Evolutionary conservation across 164 flowering plant species (phyloP), one percentile per base, ranked within the genome.

Genomic region (Tetrastigma voinierianum): DNA sequence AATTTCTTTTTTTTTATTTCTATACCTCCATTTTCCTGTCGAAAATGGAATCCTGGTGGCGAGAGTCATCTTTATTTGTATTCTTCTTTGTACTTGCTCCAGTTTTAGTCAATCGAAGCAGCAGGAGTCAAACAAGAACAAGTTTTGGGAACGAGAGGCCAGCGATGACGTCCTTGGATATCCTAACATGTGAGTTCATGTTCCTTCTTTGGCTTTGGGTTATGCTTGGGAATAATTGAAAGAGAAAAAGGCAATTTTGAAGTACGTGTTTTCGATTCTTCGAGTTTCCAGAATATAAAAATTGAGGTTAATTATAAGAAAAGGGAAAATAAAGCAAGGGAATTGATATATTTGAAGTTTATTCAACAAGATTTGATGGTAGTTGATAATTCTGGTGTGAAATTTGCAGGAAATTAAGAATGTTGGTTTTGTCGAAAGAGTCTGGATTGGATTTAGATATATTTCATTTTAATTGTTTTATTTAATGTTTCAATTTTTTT

Each of bases 81-180:
- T 75, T 1, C 49, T 85, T n/a, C 46, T 79, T 2, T 60, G 61
- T 40, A 10, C 46, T n/a, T 45, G n/a, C 43, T 72, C 60, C 49
- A 52, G 24, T 66, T 59, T 56, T 64, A 32, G 57, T 44, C 64
- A 59, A 68, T 76, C 73, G 20, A 81, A 80, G n/a, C n/a, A 32
- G 6, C 40, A n/a, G n/a, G 84, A 75, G 13, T 10, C 78, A 12
- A 75, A 65, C 60, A 78, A 65, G 51, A 92, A 89, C 73, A 90
- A 90, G 70, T 95, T 95, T 71, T 82, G 96, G 51, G 89, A 81
- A n/a, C n/a, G 32, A 19, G 78, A 84, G 61, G 96, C 98, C 25
- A 83, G 75, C 46, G 99, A 95, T 56, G 99, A n/a, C 69, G 70
- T 80, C 46, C 77, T 85, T 7, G 93, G 88, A 23, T 87, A 88